Base-by-base conservation (phyloP, 1,139 yeast genomes). In the Blastobotrys ciferrii region DNA sequence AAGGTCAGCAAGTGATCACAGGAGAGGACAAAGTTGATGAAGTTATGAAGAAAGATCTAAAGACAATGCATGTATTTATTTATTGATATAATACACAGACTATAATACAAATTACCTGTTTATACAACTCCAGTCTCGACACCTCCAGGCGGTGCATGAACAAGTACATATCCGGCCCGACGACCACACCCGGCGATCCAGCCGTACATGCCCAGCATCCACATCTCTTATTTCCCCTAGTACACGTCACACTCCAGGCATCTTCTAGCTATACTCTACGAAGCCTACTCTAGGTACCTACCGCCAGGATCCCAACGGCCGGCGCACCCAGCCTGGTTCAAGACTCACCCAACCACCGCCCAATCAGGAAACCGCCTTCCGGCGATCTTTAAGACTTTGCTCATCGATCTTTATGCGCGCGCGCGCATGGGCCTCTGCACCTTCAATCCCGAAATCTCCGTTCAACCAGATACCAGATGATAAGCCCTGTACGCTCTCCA, bases 1-100 rank as follows among this genome's bases (percentile, higher is more conserved):
- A 75, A 84, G 60, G 79, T 84, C 28, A 74, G 51, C 5, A 33
- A 38, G 14, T 40, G 33, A 31, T 40, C 14, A 7, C 12, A 13
- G 18, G 28, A 19, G 18, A 37, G 32, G 28, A 23, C 28, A 23
- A 23, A 23, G 28, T 23, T 28, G 43, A 28, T 40, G 43, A 40
- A 20, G 43, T 40, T 40, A 28, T 40, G 32, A 23, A 28, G 13
- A 28, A 30, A 13, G 15, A 23, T 20, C 28, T 28, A 15, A 40
- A 28, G 23, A 40, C 25, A 36, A n/a, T 36, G 40, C 31, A 40
- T 40, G 30, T 40, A 23, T 18, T 33, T 42, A 42, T 35, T 30
- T 40, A 25, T 40, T 39, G 25, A n/a, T 32, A 31, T 20, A 20
- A 30, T 30, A 41, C 41, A 28, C 15, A 42, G 36, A 42, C 17